Evolutionary conservation across 768 basidiomycete species (phyloP).

Genomic region (Termitomyces heimii): DNA sequence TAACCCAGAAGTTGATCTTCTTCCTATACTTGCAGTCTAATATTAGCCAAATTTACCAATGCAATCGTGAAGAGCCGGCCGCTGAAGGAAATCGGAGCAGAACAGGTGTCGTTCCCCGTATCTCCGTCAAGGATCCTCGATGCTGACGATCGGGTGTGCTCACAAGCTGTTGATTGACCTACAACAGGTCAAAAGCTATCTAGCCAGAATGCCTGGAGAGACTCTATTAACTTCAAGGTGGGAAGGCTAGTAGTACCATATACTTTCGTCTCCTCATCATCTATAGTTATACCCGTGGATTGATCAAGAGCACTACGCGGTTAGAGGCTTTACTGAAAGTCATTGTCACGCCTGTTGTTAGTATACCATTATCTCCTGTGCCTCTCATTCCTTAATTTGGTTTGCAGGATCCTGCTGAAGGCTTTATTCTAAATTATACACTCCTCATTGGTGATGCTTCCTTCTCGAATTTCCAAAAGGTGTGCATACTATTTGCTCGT

Average conservation of each 20-base stretch:
- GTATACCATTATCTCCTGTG: constrained; percentile 17
- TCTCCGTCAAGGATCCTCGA: neutral
- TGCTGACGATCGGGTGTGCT: constrained; percentile 10
- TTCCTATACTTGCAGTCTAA: constrained; percentile 43
- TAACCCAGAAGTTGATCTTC: neutral
- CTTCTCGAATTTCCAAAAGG: constrained; percentile 98
- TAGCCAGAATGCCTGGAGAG: constrained; percentile 82
- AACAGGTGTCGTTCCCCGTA: constrained; percentile 58
- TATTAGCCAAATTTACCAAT: constrained; percentile 85
- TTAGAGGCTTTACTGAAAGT: constrained; percentile 94
- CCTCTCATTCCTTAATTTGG: neutral
- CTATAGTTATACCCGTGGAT: constrained; percentile 71
- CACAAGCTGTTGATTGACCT: constrained; percentile 83
- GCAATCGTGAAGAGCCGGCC: constrained; percentile 88
- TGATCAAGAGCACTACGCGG: constrained; percentile 74
- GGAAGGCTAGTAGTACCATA: constrained; percentile 2
- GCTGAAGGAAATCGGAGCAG: constrained; percentile 88
- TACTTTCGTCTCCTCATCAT: constrained; percentile 2
- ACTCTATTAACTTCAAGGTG: constrained; percentile 49
- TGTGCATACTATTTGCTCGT: constrained; percentile 18
- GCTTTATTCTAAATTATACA: constrained; percentile 94
- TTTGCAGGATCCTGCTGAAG: constrained; percentile 79
- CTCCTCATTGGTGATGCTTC: constrained; percentile 91
- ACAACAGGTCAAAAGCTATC: constrained; percentile 76
- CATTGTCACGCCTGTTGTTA: constrained; percentile 85